phyloP scores from a whole-genome alignment of 108 stramenopile species.

The Mediolabrus comicus region DNA sequence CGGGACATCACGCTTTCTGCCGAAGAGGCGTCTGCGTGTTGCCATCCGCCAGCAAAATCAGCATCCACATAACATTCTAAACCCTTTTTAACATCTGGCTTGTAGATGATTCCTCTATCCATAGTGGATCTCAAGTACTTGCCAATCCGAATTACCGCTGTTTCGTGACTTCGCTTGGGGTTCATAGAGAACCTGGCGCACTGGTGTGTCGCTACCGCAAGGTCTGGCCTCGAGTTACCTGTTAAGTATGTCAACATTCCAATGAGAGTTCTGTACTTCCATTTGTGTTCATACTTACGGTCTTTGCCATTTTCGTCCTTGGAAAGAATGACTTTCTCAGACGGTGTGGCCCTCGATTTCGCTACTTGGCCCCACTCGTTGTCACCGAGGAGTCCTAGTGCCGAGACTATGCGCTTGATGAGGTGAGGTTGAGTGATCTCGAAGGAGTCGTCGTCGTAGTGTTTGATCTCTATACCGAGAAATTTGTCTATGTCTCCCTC shows the following conservation, averaged over 20 bases:
- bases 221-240: constrained; percentile 17
- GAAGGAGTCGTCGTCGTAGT: constrained; percentile 4
- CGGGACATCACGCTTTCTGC: constrained; percentile 25
- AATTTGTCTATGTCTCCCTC: constrained; percentile 25
- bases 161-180: constrained; percentile 19
- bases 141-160: constrained; percentile 31
- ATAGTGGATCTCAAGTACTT: constrained; percentile 14
- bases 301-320: not conserved
- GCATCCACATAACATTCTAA: constrained; percentile 37
- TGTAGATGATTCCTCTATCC: constrained; percentile 26
- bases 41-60: constrained; percentile 18
- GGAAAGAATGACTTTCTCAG: not conserved
- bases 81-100: constrained; percentile 6
- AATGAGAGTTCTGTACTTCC: constrained; percentile 41
- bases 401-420: constrained; percentile 4
- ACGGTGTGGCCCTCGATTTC: not conserved
- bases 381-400: not conserved
- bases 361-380: not conserved
- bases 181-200: not conserved
- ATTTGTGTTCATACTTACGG: constrained; percentile 4
- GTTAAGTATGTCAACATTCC: constrained; percentile 48
- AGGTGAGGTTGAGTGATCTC: constrained; percentile 21
- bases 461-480: constrained; percentile 25
- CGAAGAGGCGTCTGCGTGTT: too few relatives aligned
- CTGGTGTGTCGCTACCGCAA: constrained; percentile 22